phyloP scores from a whole-genome alignment of 208 protist genomes.

The Novymonas esmeraldas region DNA sequence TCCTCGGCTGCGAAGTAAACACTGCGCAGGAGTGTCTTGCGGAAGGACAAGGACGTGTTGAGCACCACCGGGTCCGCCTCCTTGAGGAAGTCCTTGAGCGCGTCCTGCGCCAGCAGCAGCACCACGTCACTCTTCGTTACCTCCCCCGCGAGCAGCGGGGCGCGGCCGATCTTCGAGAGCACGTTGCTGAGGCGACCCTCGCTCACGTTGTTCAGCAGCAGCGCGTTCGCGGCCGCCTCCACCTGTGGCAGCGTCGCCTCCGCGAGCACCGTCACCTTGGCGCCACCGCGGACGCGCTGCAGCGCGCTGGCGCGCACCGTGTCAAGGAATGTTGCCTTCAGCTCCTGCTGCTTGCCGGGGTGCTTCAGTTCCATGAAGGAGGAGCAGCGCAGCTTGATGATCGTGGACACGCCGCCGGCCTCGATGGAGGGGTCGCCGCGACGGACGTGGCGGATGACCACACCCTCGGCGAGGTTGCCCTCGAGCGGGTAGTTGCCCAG shows the following conservation, averaged over 20 bases:
- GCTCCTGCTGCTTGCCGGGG: constrained; percentile 89
- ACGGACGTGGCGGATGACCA: constrained; percentile 84
- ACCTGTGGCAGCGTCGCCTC: constrained; percentile 84
- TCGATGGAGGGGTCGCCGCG: constrained; percentile 74
- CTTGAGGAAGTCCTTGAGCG: constrained; percentile 91
- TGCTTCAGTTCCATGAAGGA: constrained; percentile 91
- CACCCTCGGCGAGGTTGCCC: constrained; percentile 89
- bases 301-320: constrained; percentile 79
- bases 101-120: constrained; percentile 84
- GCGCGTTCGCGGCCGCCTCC: constrained; percentile 78
- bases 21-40: constrained; percentile 77
- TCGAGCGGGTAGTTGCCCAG: constrained; percentile 89
- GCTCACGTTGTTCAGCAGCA: constrained; percentile 87
- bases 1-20: constrained; percentile 75
- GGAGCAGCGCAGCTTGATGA: constrained; percentile 87
- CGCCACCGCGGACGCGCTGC: constrained; percentile 50
- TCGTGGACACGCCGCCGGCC: constrained; percentile 75
- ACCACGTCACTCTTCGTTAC: constrained; percentile 58
- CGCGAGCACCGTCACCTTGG: constrained; percentile 66
- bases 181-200: constrained; percentile 85
- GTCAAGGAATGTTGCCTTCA: constrained; percentile 88
- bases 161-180: constrained; percentile 81
- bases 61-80: constrained; percentile 75
- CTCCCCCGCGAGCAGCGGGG: constrained; percentile 69
- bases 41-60: constrained; percentile 80